These are phyloP conservation scores for Alternaria panax DNA, from an alignment of 2,329 filamentous ascomycete genomes.

Conservation along the genomic window DNA sequence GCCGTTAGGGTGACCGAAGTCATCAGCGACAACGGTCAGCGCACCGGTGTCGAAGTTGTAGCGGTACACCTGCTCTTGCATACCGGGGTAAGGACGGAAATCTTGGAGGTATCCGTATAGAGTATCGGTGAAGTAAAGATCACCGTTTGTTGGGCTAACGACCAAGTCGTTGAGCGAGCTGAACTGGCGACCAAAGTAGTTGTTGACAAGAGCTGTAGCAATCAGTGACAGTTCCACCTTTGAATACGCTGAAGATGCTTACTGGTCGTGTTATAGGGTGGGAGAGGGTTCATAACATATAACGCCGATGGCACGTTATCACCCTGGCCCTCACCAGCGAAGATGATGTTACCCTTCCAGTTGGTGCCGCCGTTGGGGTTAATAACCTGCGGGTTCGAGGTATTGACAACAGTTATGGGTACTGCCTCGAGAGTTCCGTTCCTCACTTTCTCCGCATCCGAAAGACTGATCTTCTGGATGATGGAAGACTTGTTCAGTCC, in stretches of 20 bases:
- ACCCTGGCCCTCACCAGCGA: constrained; percentile 35
- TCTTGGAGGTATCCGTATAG: constrained; percentile 36
- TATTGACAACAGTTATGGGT: constrained; percentile 33
- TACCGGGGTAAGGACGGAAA: constrained; percentile 34
- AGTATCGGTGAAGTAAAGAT: constrained; percentile 59
- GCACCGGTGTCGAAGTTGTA: constrained; percentile 52
- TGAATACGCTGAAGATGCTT: constrained; percentile 3
- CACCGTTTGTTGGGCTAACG: constrained; percentile 47
- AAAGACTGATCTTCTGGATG: constrained; percentile 36
- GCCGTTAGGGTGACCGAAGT: constrained; percentile 51
- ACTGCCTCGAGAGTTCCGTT: constrained; percentile 28
- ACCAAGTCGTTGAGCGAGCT: constrained; percentile 52
- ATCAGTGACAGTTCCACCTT: constrained; percentile 1
- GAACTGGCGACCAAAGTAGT: constrained; percentile 57
- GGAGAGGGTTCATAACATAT: constrained; percentile 33
- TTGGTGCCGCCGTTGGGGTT: constrained; percentile 36
- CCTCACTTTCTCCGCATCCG: constrained; percentile 33
- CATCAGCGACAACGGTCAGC: constrained; percentile 50
- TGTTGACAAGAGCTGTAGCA: constrained; percentile 46
- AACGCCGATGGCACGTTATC: constrained; percentile 28
- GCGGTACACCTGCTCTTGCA: constrained; percentile 48
- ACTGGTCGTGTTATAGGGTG: constrained; percentile 36
- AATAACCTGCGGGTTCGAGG: constrained; percentile 33
- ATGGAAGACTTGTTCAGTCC: constrained; percentile 37
- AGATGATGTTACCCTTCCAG: constrained; percentile 34